Evolutionary conservation across 2,329 filamentous ascomycete genomes (phyloP), one percentile per base, ranked within the genome.

Genomic region (Ophiocordyceps robertsii): DNA sequence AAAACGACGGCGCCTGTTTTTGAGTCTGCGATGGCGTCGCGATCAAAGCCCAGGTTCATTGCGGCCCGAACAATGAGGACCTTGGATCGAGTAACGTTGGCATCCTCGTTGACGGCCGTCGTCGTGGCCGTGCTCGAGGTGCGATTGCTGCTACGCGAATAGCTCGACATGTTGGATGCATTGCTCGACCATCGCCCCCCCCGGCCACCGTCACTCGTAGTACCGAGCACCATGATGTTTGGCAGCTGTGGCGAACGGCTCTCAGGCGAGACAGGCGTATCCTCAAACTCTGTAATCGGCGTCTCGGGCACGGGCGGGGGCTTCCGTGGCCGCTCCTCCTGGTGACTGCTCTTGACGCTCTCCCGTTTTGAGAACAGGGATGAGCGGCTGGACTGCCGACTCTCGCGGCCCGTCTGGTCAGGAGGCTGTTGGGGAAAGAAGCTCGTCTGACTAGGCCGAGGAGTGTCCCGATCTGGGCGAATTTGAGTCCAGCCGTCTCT

Each of bases 271-370:
- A 87, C 76, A 4, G 85, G 81, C 0, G 83, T 87, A 56, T 96
- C 89, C 59, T 95, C 90, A 53, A 95, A 95, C 51, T 95, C 88
- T 5, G 89, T 96, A 1, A 90, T 90, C 0, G 89, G 89, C 0
- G 89, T 96, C 63, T 96, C 90, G 1, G 89, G 89, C 5, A 80
- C 73, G 2, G 65, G 63, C 3, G 60, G 63, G 16, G 62, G 59
- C 42, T 68, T 72, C 43, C 66, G 65, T 51, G 68, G 58, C 57
- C 65, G 66, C 51, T 79, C 66, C 45, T 75, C 66, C 33, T 56
- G 53, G 5, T 58, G 58, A 13, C 44, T 48, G 40, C 67, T 68
- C 52, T 73, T 72, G 36, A 71, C 60, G 50, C 70, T 76, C 33
- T 73, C 69, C 12, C 66, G 66, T 52, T 73, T 77, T 14, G 72